Evolutionary conservation across 1,139 yeast genomes (phyloP).

Genomic region (Suzukiozyma palmioleophila): DNA sequence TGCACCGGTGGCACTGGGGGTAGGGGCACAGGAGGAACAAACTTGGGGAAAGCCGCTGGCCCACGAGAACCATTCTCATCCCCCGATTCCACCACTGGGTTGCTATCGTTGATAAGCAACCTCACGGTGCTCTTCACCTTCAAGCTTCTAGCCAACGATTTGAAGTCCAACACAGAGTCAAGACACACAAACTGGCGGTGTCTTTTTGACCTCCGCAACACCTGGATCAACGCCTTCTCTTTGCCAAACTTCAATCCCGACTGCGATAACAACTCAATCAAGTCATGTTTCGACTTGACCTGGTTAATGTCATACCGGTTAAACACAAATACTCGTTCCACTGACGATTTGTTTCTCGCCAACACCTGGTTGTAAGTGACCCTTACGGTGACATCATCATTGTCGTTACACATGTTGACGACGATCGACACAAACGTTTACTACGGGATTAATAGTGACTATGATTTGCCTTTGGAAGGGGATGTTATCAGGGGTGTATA

Average conservation of each 20-base stretch:
- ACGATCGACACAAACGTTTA: neutral
- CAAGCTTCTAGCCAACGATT: slow-evolving; percentile 42
- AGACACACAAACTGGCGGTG: slow-evolving; percentile 37
- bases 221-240: slow-evolving; percentile 7
- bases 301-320: slow-evolving; percentile 9
- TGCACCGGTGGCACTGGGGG: neutral
- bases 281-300: slow-evolving; percentile 13
- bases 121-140: slow-evolving; percentile 39
- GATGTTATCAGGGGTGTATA: slow-evolving; percentile 1
- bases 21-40: neutral
- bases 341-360: slow-evolving; percentile 5
- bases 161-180: slow-evolving; percentile 38
- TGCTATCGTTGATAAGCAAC: slow-evolving; percentile 22
- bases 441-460: no score
- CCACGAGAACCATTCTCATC: no score
- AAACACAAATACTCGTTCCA: slow-evolving; percentile 11
- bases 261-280: slow-evolving; percentile 12
- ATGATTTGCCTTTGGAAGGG: neutral
- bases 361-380: slow-evolving; percentile 9
- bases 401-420: neutral
- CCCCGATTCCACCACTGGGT: neutral
- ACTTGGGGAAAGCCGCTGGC: neutral
- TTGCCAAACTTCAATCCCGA: slow-evolving; percentile 3
- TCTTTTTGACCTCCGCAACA: slow-evolving; percentile 41
- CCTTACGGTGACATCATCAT: slow-evolving; percentile 10